These are phyloP conservation scores for Lotmaria passim DNA, from an alignment of 208 protist species.

Conservation along the genomic window DNA sequence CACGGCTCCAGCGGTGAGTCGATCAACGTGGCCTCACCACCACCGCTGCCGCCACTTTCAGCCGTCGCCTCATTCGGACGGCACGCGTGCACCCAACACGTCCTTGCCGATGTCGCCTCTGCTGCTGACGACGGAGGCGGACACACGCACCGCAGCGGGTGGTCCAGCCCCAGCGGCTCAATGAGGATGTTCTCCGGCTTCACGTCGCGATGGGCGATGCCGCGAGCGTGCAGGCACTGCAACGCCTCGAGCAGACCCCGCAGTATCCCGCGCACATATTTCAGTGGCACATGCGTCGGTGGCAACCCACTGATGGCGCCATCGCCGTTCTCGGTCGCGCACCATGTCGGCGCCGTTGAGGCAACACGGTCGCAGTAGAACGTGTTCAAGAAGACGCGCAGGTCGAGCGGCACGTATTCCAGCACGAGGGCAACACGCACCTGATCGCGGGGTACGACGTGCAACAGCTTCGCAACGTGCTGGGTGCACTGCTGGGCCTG, in stretches of 20 bases:
- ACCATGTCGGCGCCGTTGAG: conserved; percentile 21
- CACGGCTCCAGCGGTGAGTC: conserved; percentile 16
- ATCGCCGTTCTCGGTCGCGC: background rate
- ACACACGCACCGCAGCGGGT: conserved; percentile 37
- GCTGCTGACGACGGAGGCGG: conserved; percentile 11
- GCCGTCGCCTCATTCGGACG: background rate
- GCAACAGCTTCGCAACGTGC: conserved; percentile 37
- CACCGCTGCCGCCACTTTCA: background rate
- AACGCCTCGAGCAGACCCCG: conserved; percentile 48
- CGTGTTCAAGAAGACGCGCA: conserved; percentile 37
- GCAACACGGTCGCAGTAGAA: conserved; percentile 40
- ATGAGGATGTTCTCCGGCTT: conserved; percentile 69
- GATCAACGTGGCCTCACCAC: too few relatives aligned
- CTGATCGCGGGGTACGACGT: conserved; percentile 37
- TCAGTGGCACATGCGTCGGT: conserved; percentile 26
- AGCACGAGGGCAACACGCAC: conserved; percentile 38
- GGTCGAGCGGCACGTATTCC: conserved; percentile 48
- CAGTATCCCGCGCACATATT: conserved; percentile 35
- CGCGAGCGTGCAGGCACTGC: conserved; percentile 49
- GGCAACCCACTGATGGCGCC: background rate
- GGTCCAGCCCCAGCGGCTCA: conserved; percentile 40
- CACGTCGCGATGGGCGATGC: conserved; percentile 67
- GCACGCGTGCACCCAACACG: conserved; percentile 31
- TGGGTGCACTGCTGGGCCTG: conserved; percentile 22
- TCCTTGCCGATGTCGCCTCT: background rate